Evolutionary conservation across 768 basidiomycete species (phyloP), one percentile per base, ranked within the genome.

Genomic region (Clathrus columnatus): DNA sequence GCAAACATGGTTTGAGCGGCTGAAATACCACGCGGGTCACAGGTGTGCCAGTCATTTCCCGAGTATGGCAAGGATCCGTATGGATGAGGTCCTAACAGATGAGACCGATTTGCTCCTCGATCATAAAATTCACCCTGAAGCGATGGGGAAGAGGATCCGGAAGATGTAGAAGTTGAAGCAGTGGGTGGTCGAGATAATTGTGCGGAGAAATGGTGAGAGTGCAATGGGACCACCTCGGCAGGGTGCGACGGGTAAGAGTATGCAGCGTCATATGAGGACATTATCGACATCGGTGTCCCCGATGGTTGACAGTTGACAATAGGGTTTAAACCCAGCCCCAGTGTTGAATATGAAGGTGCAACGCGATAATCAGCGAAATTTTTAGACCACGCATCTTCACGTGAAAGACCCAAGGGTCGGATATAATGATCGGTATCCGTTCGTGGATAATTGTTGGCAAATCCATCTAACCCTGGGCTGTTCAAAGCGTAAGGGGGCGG

Each of bases 11-110:
- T n/a, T n/a, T 55, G 20, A 18, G 46, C 2, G 21, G 20, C 32
- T 43, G 36, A 21, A 5, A 55, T 55, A 23, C 54, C 54, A 7
- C 54, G 54, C 7, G 54, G 54, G 23, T 55, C 54, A 48, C 54
- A 55, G 5, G 26, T 42, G n/a, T 55, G 21, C 54, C 54, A 55
- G 6, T 53, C 51, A 21, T 43, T 30, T 2, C 16, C 20, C 7
- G 10, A 21, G 23, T 14, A 17, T 17, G 28, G 42, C n/a, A 27
- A 8, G 30, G 50, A 41, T n/a, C 27, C 14, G 14, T 18, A 32
- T 21, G 21, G 27, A 26, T 49, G 18, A 14, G 48, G 7, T 16
- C 54, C 42, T 23, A 30, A 29, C 14, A 26, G 49, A 24, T 50
- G 21, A 30, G 23, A 18, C 11, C 17, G 27, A 41, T 17, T 44